A percentile compares a stretch with the other conserved stretches of the same genome.
Conservation (phyloP, 2,329 filamentous ascomycete species). For the Albifimbria verrucaria region DNA sequence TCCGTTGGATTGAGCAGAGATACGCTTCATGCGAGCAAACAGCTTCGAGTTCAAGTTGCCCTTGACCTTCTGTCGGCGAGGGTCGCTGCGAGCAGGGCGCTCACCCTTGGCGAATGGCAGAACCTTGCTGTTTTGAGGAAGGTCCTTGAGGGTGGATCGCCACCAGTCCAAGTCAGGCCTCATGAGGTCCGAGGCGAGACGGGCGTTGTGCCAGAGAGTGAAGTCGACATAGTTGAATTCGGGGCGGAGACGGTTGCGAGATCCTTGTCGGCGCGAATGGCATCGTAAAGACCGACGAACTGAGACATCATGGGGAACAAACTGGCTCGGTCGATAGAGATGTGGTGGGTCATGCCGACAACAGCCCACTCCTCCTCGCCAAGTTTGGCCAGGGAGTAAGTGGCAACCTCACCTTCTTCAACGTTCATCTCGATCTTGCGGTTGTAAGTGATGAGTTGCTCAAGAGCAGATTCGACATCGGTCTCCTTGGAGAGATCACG, state of each 20-base stretch:
- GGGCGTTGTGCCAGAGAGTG: slow-evolving; percentile 21
- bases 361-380: slow-evolving; percentile 16
- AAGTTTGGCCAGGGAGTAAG: slow-evolving; percentile 16
- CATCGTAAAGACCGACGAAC: slow-evolving; percentile 18
- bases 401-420: slow-evolving; percentile 17
- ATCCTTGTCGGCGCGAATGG: slow-evolving; percentile 12
- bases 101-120: slow-evolving; percentile 18
- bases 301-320: slow-evolving; percentile 19
- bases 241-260: slow-evolving; percentile 16
- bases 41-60: slow-evolving; percentile 17
- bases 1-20: slow-evolving; percentile 15
- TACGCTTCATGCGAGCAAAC: slow-evolving; percentile 20
- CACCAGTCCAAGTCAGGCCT: slow-evolving; percentile 21
- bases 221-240: slow-evolving; percentile 20
- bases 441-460: slow-evolving; percentile 14
- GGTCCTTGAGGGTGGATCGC: slow-evolving; percentile 14
- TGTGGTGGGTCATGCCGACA: slow-evolving; percentile 19
- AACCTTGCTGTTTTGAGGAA: slow-evolving; percentile 15
- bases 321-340: slow-evolving; percentile 19
- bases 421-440: slow-evolving; percentile 20
- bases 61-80: slow-evolving; percentile 13
- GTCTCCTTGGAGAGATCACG: slow-evolving; percentile 12
- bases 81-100: slow-evolving; percentile 14
- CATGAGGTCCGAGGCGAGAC: slow-evolving; percentile 17
- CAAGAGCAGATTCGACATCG: slow-evolving; percentile 9